phyloP scores from a whole-genome alignment of 2,329 filamentous ascomycete species.

The Alternaria hordeiaustralica region DNA sequence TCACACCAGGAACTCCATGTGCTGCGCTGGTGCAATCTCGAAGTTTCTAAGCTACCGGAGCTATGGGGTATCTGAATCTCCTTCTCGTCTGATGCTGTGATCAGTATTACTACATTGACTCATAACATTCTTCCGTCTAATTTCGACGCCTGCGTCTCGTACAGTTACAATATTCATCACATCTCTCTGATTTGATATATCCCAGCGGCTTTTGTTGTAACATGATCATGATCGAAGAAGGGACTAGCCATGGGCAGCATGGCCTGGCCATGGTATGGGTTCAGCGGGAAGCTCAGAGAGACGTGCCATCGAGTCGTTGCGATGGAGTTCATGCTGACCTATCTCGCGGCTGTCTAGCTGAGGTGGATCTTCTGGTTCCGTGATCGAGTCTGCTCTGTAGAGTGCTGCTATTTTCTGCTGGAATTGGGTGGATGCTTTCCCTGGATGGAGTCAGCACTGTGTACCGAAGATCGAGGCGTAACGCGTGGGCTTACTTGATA shows the following conservation, averaged over 20 bases:
- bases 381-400: slow-evolving; percentile 12
- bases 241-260: neutral
- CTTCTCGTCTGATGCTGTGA: neutral
- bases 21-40: neutral
- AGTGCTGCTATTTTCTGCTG: neutral
- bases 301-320: neutral
- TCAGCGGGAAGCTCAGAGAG: slow-evolving; percentile 17
- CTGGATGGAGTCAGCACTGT: neutral
- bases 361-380: slow-evolving; percentile 5
- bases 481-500: neutral
- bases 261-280: slow-evolving; percentile 7
- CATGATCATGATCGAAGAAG: neutral
- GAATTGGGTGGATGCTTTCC: neutral
- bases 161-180: neutral
- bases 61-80: neutral
- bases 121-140: neutral
- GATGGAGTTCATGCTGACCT: neutral
- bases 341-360: slow-evolving; percentile 17
- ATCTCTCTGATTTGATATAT: neutral
- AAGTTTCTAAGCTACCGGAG: neutral
- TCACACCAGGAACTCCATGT: neutral
- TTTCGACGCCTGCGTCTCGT: neutral
- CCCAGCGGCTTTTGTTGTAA: neutral
- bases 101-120: neutral
- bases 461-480: neutral